Base-by-base conservation (phyloP, 2,329 filamentous ascomycete genomes). In the Scedosporium boydii region DNA sequence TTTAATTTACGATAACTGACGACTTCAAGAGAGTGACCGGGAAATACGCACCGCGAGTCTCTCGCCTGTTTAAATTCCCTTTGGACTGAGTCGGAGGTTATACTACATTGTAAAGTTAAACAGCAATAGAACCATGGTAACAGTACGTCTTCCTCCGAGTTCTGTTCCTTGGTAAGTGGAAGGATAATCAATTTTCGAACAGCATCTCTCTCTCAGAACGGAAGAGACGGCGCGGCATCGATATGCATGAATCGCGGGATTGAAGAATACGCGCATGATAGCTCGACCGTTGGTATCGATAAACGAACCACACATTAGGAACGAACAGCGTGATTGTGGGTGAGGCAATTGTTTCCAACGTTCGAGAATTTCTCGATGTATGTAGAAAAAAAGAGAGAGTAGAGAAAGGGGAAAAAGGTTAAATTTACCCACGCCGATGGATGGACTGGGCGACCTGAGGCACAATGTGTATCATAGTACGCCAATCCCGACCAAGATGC, bases 371-470 rank as follows among this genome's bases (percentile, higher is more conserved):
- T 21, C n/a, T 53, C 21, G 48, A 55, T 27, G 6, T 48, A 3
- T 16, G 18, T 3, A n/a, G n/a, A n/a, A 10, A 18, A n/a, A 48
- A 7, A 21, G 1, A 16, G 29, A 10, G 10, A n/a, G n/a, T 2
- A 18, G 12, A 23, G 7, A 3, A n/a, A n/a, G n/a, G n/a, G n/a
- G n/a, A 46, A 7, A 21, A 44, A 26, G 14, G 41, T 48, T 59
- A 23, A 27, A 48, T 48, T 55, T 27, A 27, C 51, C 51, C 51
- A 27, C n/a, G 21, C 23, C 23, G 16, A 4, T 42, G 23, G 46
- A 60, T 27, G 58, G 41, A n/a, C 41, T 38, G 16, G 44, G 16
- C n/a, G 7, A 60, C 59, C 59, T 60, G 59, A 60, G 27, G 59
- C 59, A 60, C 26, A 29, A 53, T 4, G 27, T 38, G 59, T 60